These are phyloP conservation scores for Cocos nucifera DNA, from an alignment of 176 grass and related monocot species.

Conservation along the genomic window DNA sequence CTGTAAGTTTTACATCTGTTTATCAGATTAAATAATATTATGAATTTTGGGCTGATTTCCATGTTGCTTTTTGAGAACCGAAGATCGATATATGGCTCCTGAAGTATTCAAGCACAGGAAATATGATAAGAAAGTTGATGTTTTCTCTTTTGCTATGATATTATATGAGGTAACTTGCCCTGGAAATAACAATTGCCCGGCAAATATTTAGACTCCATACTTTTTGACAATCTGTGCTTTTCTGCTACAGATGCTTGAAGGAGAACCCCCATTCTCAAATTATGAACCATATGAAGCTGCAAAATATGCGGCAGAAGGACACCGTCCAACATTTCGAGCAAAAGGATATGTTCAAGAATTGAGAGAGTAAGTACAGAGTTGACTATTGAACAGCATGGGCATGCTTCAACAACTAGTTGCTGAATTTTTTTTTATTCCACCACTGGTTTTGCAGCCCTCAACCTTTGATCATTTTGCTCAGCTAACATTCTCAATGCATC, in stretches of 20 bases:
- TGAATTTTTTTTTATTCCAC: too few species aligned
- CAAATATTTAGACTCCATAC: not conserved
- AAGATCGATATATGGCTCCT: constrained; percentile 98
- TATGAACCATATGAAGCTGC: constrained; percentile 96
- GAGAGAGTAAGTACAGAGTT: constrained; percentile 54
- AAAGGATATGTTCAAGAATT: constrained; percentile 64
- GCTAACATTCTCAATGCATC: too few species aligned
- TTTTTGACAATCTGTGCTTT: constrained; percentile 9
- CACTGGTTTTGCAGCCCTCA: too few species aligned
- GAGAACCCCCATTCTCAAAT: constrained; percentile 74
- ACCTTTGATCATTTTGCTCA: too few species aligned
- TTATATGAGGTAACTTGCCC: constrained; percentile 69
- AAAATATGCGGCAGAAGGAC: constrained; percentile 74
- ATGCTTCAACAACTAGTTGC: too few species aligned
- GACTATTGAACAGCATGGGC: too few species aligned
- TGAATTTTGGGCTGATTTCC: constrained; percentile 1
- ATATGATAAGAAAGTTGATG: constrained; percentile 99
- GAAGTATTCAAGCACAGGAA: constrained; percentile 98
- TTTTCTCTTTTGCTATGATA: constrained; percentile 99
- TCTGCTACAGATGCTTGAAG: constrained; percentile 76
- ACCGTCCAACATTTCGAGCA: constrained; percentile 56
- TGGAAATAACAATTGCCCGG: constrained; percentile 7
- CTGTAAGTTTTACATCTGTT: constrained; percentile 49
- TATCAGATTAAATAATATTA: constrained; percentile 5
- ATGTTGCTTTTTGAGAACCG: constrained; percentile 14